These are phyloP conservation scores for Aspergillus pseudotamarii DNA, from an alignment of 2,329 filamentous ascomycete species.

Conservation along the genomic window DNA sequence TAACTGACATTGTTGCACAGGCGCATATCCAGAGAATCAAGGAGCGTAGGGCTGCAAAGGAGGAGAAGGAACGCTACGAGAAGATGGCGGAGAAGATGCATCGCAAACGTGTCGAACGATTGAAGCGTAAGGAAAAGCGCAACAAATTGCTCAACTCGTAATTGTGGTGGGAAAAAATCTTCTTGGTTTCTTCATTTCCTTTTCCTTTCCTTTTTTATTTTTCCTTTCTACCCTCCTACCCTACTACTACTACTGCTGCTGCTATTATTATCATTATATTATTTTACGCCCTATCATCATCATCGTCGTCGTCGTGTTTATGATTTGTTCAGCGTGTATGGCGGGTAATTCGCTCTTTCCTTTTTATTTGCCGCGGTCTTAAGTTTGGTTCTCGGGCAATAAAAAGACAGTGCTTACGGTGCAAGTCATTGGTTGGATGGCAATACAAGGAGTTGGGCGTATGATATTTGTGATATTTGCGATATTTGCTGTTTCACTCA, in stretches of 20 bases:
- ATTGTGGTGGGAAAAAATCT: conserved; percentile 15
- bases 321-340: not conserved
- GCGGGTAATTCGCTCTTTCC: not conserved
- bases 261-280: not conserved
- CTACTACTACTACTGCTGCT: not conserved
- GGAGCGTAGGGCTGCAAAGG: conserved; percentile 84
- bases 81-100: conserved; percentile 99
- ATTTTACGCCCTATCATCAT: not conserved
- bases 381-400: not conserved
- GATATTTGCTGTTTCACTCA: not conserved
- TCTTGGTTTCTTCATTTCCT: conserved; percentile 3
- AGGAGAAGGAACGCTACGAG: conserved; percentile 88
- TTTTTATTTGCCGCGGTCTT: not conserved
- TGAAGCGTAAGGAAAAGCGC: conserved; percentile 95
- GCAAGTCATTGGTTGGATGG: not conserved
- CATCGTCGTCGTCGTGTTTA: not conserved
- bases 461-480: not conserved
- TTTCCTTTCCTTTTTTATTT: not conserved
- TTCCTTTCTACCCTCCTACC: not conserved
- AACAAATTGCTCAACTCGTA: conserved; percentile 57
- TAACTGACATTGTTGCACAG: conserved; percentile 48
- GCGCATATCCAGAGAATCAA: conserved; percentile 76
- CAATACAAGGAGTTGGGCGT: not conserved
- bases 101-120: conserved; percentile 85
- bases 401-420: not conserved